Base-by-base conservation (phyloP, 768 basidiomycete genomes). In the Mycena maculata region DNA sequence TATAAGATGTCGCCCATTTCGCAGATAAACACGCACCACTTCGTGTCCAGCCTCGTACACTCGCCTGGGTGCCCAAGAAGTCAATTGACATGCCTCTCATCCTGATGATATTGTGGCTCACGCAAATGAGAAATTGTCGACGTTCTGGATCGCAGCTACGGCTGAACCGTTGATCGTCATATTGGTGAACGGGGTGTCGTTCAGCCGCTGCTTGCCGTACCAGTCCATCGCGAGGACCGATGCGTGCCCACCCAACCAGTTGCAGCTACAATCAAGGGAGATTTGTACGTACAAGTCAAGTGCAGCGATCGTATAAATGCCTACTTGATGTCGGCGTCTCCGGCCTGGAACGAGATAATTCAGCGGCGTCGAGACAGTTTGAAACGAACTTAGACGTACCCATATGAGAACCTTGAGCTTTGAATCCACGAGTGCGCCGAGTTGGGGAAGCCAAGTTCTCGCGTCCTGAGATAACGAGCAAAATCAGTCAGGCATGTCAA, bases 71-170 rank as follows among this genome's bases (percentile, higher is more conserved):
- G 13, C 13, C 28, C 47, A 18, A 22, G 60, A 28, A 18, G 12
- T 58, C 20, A 47, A 30, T n/a, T 36, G 13, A 36, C 8, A 36
- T 36, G 33, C 6, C 9, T 22, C 58, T 30, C 30, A 44, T 31
- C 13, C 25, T 52, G n/a, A 27, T n/a, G 9, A 27, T 31, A 60
- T 23, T 5, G 47, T 12, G 3, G 84, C 88, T 71, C 63, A 90
- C 88, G 88, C 90, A 74, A 91, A 91, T 0, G 86, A 81, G 72
- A 90, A 90, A 63, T 88, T 88, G 67, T 87, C 88, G 36, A 91
- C 85, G 55, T 90, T 90, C 73, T 88, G 84, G 20, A 90, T 81
- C 0, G 88, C 85, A 0, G 87, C 90, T 6, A 91, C 84, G 0
- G 86, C 69, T 7, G 74, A 76, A 2, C 84, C 87, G 39, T 81